Base-by-base conservation (phyloP, 2,329 filamentous ascomycete genomes). In the Penicillium sp. region DNA sequence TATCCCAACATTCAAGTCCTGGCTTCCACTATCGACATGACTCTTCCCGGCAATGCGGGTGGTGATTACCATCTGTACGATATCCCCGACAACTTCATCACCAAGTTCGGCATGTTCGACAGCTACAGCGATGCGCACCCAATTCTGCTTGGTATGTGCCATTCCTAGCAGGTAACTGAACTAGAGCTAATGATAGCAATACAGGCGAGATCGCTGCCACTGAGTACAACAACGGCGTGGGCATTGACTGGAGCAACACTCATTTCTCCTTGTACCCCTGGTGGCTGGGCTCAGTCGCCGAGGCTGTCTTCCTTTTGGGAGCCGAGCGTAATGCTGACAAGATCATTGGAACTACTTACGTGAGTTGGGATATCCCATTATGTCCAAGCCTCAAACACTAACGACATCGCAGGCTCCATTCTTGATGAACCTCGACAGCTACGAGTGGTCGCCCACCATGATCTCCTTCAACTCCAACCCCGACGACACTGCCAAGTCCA, bases 231-330 rank as follows among this genome's bases (percentile, higher is more conserved):
- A 72, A 72, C 24, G 68, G 68, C 15, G 56, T 53, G 4, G 82
- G 82, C 5, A 81, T 75, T 19, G 78, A 78, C 64, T 85, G 82
- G 78, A 66, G 73, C 1, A 81, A 81, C 3, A 68, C n/a, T 4
- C 47, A 79, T 15, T 79, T 83, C 53, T 79, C 79, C 67, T 72
- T 76, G 38, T 85, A 80, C 65, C 84, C 81, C 0, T 86, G 82
- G 79, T 85, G 84, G 86, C 84, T 85, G 54, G 87, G 86, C 28
- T 80, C 84, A 9, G 85, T 91, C 2, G 84, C 83, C 15, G 88
- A 91, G 72, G 88, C 86, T 26, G 81, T 91, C n/a, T 88, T 84
- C 59, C 79, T 90, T 17, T 81, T 90, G 64, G 85, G 87, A 19
- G 85, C 86, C 33, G 88, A 91, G 80, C 82, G 88, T 59, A 90